phyloP scores from a whole-genome alignment of 2,329 filamentous ascomycete species.

The Leptographium procerum region DNA sequence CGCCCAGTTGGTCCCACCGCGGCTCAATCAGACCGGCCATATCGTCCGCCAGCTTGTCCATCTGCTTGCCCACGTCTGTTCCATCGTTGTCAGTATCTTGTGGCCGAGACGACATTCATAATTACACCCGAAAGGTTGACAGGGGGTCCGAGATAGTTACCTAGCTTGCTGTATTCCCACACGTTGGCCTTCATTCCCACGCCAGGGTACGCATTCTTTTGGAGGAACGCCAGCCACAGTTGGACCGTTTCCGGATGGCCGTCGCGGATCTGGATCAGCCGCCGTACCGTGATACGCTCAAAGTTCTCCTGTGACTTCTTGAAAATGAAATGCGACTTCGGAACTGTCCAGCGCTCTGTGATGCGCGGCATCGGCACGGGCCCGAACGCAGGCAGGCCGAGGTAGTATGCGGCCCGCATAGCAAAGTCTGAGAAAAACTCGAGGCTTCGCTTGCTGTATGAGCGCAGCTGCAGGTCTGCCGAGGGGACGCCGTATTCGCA shows the following conservation, averaged over 20 bases:
- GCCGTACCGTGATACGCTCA: slow-evolving; percentile 74
- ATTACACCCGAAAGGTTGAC: not conserved
- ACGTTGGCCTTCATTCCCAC: slow-evolving; percentile 98
- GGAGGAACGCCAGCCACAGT: slow-evolving; percentile 82
- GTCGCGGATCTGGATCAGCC: slow-evolving; percentile 86
- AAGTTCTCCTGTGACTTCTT: slow-evolving; percentile 99
- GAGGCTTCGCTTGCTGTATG: slow-evolving; percentile 79
- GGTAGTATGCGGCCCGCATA: slow-evolving; percentile 86
- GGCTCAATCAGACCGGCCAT: slow-evolving; percentile 30
- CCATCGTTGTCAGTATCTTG: not conserved
- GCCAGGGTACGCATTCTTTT: slow-evolving; percentile 89
- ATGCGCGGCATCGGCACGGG: slow-evolving; percentile 79
- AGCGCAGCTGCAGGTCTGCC: slow-evolving; percentile 86
- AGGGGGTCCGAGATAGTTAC: slow-evolving; percentile 30
- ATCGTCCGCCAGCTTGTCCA: slow-evolving; percentile 37
- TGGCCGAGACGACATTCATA: not conserved
- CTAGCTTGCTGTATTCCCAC: slow-evolving; percentile 71
- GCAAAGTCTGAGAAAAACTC: slow-evolving; percentile 95
- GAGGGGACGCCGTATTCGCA: slow-evolving; percentile 67
- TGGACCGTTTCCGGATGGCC: slow-evolving; percentile 82
- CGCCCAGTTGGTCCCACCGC: slow-evolving; percentile 45
- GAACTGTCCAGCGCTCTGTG: slow-evolving; percentile 89
- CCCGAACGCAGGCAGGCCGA: slow-evolving; percentile 74
- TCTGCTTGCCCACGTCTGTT: slow-evolving; percentile 37
- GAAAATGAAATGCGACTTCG: slow-evolving; percentile 78